Conservation (phyloP, 192 early-diverging fungal genomes). For the Endogone sp. region DNA sequence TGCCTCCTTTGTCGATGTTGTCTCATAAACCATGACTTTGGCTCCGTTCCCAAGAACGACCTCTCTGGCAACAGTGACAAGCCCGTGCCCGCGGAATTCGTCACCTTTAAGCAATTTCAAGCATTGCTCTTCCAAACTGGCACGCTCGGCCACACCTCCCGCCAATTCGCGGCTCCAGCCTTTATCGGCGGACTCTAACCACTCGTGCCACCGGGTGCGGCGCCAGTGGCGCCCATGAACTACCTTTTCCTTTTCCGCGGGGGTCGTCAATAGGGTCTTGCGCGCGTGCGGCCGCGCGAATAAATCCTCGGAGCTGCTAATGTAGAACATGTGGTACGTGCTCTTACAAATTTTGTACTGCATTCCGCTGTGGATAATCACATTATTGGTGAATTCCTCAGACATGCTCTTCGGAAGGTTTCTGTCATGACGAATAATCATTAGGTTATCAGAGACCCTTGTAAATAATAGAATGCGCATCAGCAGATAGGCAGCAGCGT, state of each 20-base stretch:
- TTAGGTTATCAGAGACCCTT: slow-evolving; percentile 8
- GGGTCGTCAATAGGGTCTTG: slow-evolving; percentile 1
- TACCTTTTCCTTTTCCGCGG: neutral
- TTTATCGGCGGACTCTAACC: slow-evolving; percentile 11
- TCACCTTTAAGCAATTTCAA: no score
- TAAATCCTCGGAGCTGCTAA: slow-evolving; percentile 91
- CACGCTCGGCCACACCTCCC: no score
- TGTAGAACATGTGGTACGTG: slow-evolving; percentile 97
- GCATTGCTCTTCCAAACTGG: no score
- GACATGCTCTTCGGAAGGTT: slow-evolving; percentile 11
- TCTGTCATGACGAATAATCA: slow-evolving; percentile 11
- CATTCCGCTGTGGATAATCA: slow-evolving; percentile 72
- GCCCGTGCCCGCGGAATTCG: no score
- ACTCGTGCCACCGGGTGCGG: slow-evolving; percentile 7
- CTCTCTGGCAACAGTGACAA: no score
- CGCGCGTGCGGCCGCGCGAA: slow-evolving; percentile 50
- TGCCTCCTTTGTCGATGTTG: no score
- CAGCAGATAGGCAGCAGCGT: neutral
- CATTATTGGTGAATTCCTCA: slow-evolving; percentile 42
- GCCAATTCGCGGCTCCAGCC: slow-evolving; percentile 16
- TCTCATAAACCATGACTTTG: no score
- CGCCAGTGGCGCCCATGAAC: neutral
- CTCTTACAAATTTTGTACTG: slow-evolving; percentile 97
- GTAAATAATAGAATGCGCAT: neutral
- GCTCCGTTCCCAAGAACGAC: no score